phyloP scores from a whole-genome alignment of 208 protist genomes.

The Wallacemonas collosoma region DNA sequence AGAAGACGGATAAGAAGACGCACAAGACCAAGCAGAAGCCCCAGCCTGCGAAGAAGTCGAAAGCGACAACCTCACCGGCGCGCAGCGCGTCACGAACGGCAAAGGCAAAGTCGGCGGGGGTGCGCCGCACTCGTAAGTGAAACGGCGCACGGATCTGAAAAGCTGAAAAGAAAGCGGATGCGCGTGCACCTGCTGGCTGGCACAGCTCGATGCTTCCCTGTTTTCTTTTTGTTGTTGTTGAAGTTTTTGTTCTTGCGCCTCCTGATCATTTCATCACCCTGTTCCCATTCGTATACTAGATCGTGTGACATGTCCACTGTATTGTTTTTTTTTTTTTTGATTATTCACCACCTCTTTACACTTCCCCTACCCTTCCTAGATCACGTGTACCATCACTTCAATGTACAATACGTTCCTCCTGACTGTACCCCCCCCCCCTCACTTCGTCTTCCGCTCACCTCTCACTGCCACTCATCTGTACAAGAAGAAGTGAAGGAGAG shows the following conservation, averaged over 20 bases:
- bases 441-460: too few species aligned
- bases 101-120: not conserved
- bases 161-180: not conserved
- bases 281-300: conserved; percentile 1
- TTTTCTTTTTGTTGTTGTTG: not conserved
- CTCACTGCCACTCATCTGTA: too few species aligned
- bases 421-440: too few species aligned
- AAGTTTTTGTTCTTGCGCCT: not conserved
- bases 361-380: not conserved
- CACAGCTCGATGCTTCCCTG: not conserved
- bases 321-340: conserved; percentile 1
- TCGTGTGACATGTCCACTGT: not conserved
- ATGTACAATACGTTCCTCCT: not conserved
- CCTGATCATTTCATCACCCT: not conserved
- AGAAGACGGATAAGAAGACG: conserved; percentile 13
- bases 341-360: not conserved
- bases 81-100: too few species aligned
- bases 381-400: conserved; percentile 5
- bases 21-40: conserved; percentile 5
- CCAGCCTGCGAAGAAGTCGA: conserved; percentile 15
- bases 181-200: not conserved
- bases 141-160: not conserved
- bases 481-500: not conserved
- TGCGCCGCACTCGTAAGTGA: not conserved
- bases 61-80: not conserved